Evolutionary conservation across 129 eudicot species (phyloP).

Genomic region (Scalesia atractyloides): DNA sequence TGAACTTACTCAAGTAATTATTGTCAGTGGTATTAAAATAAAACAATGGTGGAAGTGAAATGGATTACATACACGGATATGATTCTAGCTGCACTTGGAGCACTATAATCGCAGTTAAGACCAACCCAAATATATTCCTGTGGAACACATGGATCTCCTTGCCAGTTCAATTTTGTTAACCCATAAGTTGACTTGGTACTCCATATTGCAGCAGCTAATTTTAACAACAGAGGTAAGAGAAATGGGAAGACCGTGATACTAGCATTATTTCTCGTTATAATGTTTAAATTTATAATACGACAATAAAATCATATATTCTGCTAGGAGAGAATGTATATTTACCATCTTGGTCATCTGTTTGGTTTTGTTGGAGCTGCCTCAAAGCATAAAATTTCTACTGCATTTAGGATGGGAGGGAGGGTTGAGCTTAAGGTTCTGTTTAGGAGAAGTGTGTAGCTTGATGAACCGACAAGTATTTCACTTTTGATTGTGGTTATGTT

Average conservation of each 20-base stretch:
- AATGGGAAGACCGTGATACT: neutral
- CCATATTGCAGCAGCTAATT: too few species aligned
- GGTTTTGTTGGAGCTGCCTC: conserved; percentile 17
- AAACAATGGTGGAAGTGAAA: neutral
- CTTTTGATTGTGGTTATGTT: neutral
- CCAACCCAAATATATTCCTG: too few species aligned
- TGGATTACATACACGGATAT: neutral
- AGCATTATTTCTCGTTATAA: too few species aligned
- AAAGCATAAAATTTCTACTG: neutral
- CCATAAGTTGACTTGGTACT: neutral
- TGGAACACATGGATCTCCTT: neutral
- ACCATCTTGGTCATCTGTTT: conserved; percentile 42
- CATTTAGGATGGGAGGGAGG: neutral
- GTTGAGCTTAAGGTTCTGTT: conserved; percentile 16
- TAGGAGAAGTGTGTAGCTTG: neutral
- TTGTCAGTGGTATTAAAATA: too few species aligned
- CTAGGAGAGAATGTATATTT: neutral
- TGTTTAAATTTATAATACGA: too few species aligned
- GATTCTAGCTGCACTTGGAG: neutral
- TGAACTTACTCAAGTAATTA: too few species aligned
- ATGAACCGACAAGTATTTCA: neutral
- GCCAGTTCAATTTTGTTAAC: neutral
- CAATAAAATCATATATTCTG: too few species aligned
- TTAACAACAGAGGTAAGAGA: neutral
- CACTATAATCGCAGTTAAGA: neutral